A percentile compares a stretch with the other conserved stretches of the same genome.
phyloP scores from a whole-genome alignment of 176 grass and related monocot genomes.

The Secale cereale region DNA sequence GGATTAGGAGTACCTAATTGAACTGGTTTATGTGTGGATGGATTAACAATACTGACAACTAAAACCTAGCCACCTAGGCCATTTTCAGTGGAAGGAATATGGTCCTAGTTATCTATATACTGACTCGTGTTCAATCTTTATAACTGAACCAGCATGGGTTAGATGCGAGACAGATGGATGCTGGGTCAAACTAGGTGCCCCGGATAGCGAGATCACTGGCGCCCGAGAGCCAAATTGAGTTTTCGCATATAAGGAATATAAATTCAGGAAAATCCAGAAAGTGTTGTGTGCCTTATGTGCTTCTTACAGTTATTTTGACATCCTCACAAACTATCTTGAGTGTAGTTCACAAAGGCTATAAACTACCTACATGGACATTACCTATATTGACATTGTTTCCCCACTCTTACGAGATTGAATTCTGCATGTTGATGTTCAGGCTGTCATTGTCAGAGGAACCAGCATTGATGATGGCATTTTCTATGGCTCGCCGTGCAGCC shows the following conservation, averaged over 20 bases:
- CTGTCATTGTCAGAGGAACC: slow-evolving; percentile 73
- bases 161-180: background rate
- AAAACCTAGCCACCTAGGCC: background rate
- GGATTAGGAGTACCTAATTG: background rate
- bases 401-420: background rate
- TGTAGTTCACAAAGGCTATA: background rate
- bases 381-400: background rate
- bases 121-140: background rate
- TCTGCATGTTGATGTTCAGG: slow-evolving; percentile 37
- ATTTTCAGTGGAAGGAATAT: background rate
- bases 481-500: slow-evolving; percentile 81
- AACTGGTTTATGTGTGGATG: background rate
- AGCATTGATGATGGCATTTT: slow-evolving; percentile 85
- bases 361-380: background rate
- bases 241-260: background rate
- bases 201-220: background rate
- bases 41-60: background rate
- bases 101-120: background rate
- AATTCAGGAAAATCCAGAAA: background rate
- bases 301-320: background rate
- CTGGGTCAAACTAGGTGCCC: background rate
- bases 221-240: background rate
- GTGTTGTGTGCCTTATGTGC: background rate
- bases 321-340: background rate
- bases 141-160: background rate